phyloP scores from a whole-genome alignment of 371 early-diverging fungal species.

The Apophysomyces sp. region DNA sequence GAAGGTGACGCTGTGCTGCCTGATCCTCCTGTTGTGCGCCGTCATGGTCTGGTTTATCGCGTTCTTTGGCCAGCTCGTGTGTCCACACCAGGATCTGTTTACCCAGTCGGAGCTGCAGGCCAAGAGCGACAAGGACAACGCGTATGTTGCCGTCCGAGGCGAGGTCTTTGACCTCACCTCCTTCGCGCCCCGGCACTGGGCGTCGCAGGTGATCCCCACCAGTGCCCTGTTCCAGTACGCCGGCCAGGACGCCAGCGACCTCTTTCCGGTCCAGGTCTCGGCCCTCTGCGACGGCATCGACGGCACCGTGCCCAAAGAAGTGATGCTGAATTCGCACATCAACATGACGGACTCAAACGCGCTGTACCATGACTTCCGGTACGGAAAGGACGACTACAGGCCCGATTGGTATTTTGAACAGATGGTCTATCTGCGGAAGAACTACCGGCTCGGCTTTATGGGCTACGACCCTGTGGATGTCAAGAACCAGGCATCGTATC shows the following conservation, averaged over 20 bases:
- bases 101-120: conserved; percentile 51
- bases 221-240: conserved; percentile 56
- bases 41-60: conserved; percentile 85
- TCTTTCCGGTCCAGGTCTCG: conserved; percentile 79
- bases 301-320: conserved; percentile 33
- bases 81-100: conserved; percentile 80
- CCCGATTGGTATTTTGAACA: conserved; percentile 36
- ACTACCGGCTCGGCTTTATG: conserved; percentile 35
- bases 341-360: conserved; percentile 46
- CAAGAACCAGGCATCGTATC: conserved; percentile 22
- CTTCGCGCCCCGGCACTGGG: conserved; percentile 62
- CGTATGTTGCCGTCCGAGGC: conserved; percentile 68
- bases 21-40: conserved; percentile 75
- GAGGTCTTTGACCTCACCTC: conserved; percentile 72
- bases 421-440: conserved; percentile 27
- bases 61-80: conserved; percentile 79
- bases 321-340: conserved; percentile 36
- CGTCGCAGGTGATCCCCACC: conserved; percentile 44
- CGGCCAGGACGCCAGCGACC: conserved; percentile 66
- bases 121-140: conserved; percentile 40
- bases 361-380: conserved; percentile 24
- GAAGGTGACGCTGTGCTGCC: conserved; percentile 81
- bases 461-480: conserved; percentile 37
- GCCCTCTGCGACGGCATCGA: conserved; percentile 47
- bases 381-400: conserved; percentile 25